phyloP scores from a whole-genome alignment of 352 stramenopile genomes.

The Pythium scleroteichum region DNA sequence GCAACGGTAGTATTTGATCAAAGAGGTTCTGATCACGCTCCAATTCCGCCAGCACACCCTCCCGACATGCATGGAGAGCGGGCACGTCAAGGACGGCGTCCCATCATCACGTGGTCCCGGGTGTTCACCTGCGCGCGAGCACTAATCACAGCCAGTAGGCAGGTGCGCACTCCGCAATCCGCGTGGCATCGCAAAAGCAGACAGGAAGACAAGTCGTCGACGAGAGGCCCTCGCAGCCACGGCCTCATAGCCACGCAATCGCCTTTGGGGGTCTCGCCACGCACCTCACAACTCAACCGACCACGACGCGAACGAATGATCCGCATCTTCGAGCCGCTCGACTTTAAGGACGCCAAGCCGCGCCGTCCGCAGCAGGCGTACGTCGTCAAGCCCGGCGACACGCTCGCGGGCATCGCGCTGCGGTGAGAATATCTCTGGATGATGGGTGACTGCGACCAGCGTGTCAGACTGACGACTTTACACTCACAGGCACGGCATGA shows the following conservation, averaged over 20 bases:
- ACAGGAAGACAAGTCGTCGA: not conserved
- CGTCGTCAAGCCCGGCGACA: constrained; percentile 45
- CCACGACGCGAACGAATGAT: constrained; percentile 26
- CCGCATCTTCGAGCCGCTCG: constrained; percentile 41
- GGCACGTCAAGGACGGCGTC: no score
- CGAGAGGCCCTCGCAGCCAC: not conserved
- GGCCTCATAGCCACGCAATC: constrained; percentile 10
- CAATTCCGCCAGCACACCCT: no score
- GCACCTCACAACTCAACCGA: not conserved
- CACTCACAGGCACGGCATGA: constrained; percentile 42
- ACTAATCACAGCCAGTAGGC: not conserved
- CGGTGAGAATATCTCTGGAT: constrained; percentile 23
- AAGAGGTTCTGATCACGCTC: constrained; percentile 2
- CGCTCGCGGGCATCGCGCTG: constrained; percentile 43
- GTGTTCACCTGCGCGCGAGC: not conserved
- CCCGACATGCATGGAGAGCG: constrained; percentile 1
- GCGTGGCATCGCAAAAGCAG: not conserved
- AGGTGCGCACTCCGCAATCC: not conserved
- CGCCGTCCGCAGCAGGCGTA: constrained; percentile 28
- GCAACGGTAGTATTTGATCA: constrained; percentile 5
- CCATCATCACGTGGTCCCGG: no score
- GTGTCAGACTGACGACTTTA: not conserved
- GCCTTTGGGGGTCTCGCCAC: no score
- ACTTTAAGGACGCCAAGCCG: constrained; percentile 31
- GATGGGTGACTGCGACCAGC: not conserved